phyloP scores from a whole-genome alignment of 2,329 filamentous ascomycete species.

The Colletotrichum tabaci region DNA sequence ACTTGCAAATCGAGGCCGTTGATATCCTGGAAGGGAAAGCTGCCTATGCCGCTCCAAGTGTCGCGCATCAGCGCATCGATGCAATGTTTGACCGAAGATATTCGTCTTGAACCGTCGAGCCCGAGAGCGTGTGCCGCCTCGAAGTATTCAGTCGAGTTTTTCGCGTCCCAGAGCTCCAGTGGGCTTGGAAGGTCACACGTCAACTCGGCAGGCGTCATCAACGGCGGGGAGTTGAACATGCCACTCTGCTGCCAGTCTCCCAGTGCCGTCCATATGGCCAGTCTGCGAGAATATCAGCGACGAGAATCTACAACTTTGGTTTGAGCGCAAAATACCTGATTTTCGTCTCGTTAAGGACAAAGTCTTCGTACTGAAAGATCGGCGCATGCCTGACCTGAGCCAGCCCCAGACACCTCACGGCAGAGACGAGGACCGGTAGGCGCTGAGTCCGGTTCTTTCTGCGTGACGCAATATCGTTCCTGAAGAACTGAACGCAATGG shows the following conservation, averaged over 20 bases:
- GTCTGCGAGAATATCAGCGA: conserved; percentile 36
- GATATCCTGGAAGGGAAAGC: conserved; percentile 34
- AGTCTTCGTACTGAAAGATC: conserved; percentile 40
- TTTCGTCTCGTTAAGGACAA: conserved; percentile 43
- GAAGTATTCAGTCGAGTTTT: conserved; percentile 42
- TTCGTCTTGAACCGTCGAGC: conserved; percentile 4
- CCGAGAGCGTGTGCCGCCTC: conserved; percentile 14
- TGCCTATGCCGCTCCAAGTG: conserved; percentile 35
- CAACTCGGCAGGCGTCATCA: conserved; percentile 46
- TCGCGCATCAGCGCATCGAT: conserved; percentile 45
- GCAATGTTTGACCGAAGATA: conserved; percentile 39
- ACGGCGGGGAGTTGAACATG: conserved; percentile 45
- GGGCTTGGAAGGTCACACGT: conserved; percentile 46
- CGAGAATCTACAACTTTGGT: not conserved
- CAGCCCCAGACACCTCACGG: conserved; percentile 41
- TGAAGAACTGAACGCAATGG: conserved; percentile 44
- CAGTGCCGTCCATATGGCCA: conserved; percentile 46
- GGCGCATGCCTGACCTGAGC: conserved; percentile 35
- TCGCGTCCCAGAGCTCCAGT: conserved; percentile 47
- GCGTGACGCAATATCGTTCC: conserved; percentile 37
- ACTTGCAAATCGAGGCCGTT: conserved; percentile 34
- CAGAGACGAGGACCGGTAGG: conserved; percentile 44
- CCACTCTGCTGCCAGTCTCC: conserved; percentile 49
- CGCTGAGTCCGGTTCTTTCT: conserved; percentile 39
- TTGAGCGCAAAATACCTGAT: conserved; percentile 40